Conservation (phyloP, 179 eudicot genomes). For the Monotropa hypopitys region DNA sequence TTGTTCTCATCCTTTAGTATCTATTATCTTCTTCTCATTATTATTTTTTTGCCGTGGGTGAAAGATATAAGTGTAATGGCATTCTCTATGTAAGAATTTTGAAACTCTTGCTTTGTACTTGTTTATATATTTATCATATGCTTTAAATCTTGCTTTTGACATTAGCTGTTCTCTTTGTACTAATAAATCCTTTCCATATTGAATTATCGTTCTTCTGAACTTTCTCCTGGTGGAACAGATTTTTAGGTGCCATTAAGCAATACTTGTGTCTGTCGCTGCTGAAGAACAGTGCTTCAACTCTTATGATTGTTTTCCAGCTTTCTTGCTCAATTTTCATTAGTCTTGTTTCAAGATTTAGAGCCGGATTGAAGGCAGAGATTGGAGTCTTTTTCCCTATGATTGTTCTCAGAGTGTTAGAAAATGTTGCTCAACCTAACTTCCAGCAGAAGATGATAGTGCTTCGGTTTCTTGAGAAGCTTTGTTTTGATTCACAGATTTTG, state of each 20-base stretch:
- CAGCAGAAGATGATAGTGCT: slow-evolving; percentile 98
- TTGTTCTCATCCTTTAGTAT: neutral
- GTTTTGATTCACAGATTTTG: slow-evolving; percentile 86
- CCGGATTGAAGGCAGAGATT: slow-evolving; percentile 97
- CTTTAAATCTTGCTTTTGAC: neutral
- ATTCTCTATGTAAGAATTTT: neutral
- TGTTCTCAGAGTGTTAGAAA: slow-evolving; percentile 88
- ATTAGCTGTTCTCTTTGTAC: neutral
- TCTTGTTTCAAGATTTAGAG: slow-evolving; percentile 91
- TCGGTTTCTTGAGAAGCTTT: slow-evolving; percentile 82
- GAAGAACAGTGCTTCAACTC: slow-evolving; percentile 95
- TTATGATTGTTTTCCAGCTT: slow-evolving; percentile 97
- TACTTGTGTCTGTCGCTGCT: slow-evolving; percentile 84
- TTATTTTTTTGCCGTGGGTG: neutral
- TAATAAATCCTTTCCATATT: neutral
- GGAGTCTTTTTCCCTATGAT: slow-evolving; percentile 99
- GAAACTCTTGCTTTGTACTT: neutral
- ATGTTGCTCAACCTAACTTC: slow-evolving; percentile 92
- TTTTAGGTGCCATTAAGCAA: slow-evolving; percentile 94
- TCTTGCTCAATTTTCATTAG: slow-evolving; percentile 97
- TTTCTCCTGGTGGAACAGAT: slow-evolving; percentile 36
- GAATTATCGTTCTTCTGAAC: neutral
- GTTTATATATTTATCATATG: neutral
- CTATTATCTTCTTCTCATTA: neutral
- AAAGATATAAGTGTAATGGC: neutral